Evolutionary conservation across 73 alveolate species (phyloP).

Genomic region (Tetrahymena borealis): DNA sequence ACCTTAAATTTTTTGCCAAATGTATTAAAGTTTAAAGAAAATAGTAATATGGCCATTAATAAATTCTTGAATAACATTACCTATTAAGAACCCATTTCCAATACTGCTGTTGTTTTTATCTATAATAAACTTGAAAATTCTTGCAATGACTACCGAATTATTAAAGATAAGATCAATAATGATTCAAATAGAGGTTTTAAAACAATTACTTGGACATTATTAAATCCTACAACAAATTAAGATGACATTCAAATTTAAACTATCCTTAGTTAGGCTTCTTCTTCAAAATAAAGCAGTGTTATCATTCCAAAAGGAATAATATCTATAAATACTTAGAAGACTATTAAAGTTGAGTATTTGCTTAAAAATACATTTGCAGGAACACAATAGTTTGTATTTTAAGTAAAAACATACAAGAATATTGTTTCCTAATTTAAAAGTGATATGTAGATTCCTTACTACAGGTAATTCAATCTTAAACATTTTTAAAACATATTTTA

Average conservation of each 20-base stretch:
- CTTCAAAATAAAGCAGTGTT: neutral
- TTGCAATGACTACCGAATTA: neutral
- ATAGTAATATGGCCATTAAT: neutral
- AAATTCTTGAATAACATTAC: neutral
- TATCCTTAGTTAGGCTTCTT: neutral
- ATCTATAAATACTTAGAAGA: neutral
- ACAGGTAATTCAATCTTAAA: neutral
- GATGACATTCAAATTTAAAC: neutral
- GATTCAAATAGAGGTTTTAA: neutral
- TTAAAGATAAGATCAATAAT: neutral
- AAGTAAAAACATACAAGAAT: neutral
- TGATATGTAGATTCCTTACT: neutral
- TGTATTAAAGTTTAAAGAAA: neutral
- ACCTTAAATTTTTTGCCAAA: neutral
- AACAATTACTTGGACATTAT: neutral
- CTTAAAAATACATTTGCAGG: neutral
- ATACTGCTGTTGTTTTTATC: neutral
- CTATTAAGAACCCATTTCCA: neutral
- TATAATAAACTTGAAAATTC: neutral
- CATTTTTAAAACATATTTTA: no score
- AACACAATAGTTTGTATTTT: neutral
- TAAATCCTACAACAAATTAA: neutral
- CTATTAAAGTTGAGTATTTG: neutral
- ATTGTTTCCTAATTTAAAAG: neutral
- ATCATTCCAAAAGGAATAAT: neutral